Evolutionary conservation across 805 yeast genomes (phyloP).

Genomic region (Ogataea nakhonphanomensis): DNA sequence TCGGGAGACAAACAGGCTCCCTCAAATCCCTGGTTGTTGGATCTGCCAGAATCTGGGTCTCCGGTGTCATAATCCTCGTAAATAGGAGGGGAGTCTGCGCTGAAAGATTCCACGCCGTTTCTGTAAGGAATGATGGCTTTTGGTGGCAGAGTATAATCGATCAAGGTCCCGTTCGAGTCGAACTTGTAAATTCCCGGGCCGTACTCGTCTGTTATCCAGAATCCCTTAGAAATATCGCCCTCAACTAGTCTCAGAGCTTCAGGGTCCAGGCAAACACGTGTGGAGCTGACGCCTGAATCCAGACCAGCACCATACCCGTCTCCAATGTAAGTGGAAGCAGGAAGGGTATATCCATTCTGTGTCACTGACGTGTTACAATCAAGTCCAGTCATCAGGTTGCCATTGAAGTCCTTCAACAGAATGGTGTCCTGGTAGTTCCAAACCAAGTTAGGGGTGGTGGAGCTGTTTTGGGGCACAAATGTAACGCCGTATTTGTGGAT

Average conservation of each 20-base stretch:
- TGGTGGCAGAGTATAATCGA: constrained; percentile 30
- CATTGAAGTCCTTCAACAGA: constrained; percentile 30
- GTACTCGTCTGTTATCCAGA: constrained; percentile 35
- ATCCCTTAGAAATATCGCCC: constrained; percentile 31
- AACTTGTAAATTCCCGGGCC: constrained; percentile 33
- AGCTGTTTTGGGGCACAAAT: constrained; percentile 25
- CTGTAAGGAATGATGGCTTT: constrained; percentile 30
- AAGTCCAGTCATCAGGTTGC: constrained; percentile 28
- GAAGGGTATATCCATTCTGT: constrained; percentile 26
- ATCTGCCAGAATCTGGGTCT: constrained; percentile 30
- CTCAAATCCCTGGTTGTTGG: constrained; percentile 33
- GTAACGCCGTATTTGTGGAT: constrained; percentile 24
- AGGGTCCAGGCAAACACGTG: constrained; percentile 31
- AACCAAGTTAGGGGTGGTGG: constrained; percentile 21
- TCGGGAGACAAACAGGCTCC: constrained; percentile 32
- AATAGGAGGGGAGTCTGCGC: constrained; percentile 29
- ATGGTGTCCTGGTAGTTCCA: constrained; percentile 31
- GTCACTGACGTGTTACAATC: constrained; percentile 29
- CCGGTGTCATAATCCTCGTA: constrained; percentile 23
- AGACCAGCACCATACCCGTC: constrained; percentile 31
- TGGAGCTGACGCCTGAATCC: constrained; percentile 20
- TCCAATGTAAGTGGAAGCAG: constrained; percentile 28
- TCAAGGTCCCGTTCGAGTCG: constrained; percentile 24
- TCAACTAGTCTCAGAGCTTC: constrained; percentile 28
- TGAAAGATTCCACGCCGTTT: constrained; percentile 21